Evolutionary conservation across 1,284 basidiomycete species (phyloP), one percentile per base, ranked within the genome.

Genomic region (Trichosporon coremiiforme): DNA sequence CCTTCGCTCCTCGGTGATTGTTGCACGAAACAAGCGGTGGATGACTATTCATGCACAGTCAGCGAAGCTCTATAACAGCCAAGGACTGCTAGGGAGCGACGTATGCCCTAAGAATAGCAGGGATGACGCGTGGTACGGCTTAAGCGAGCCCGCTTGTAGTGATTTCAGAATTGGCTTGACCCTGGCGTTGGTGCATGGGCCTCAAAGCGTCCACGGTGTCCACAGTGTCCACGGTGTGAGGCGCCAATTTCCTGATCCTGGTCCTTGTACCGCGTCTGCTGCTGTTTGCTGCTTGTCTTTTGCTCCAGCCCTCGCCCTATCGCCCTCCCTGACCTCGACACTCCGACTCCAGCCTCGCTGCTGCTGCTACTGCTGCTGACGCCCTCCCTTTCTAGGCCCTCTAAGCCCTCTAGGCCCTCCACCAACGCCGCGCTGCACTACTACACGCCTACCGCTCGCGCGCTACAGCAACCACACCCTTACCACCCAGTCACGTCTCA

Each of bases 131-230:
- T 17, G 47, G 47, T 20, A 1, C 2, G 5, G 2, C 4, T 53
- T 53, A 53, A 53, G n/a, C 20, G 47, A 53, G n/a, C 47, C 47
- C 20, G 2, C 47, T 53, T 12, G 20, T 53, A 53, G 47, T 53
- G 47, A 9, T 10, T 4, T 6, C 1, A 22, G 47, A 53, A 53
- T 53, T 53, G n/a, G 33, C 36, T 7, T 4, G 20, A 53, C 47
- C 47, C 47, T 53, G 47, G 47, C 7, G 47, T n/a, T 53, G 47
- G 47, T 53, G 47, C 47, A 53, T 53, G 47, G 47, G 47, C 47
- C 47, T 45, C 15, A n/a, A n/a, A n/a, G n/a, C n/a, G n/a, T n/a
- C n/a, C n/a, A n/a, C n/a, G n/a, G n/a, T n/a, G n/a, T n/a, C n/a
- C n/a, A 45, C 15, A 4, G 38, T 41, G 36, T 38, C 36, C 36